phyloP scores from a whole-genome alignment of 371 early-diverging fungal species.

The Circinella minor region DNA sequence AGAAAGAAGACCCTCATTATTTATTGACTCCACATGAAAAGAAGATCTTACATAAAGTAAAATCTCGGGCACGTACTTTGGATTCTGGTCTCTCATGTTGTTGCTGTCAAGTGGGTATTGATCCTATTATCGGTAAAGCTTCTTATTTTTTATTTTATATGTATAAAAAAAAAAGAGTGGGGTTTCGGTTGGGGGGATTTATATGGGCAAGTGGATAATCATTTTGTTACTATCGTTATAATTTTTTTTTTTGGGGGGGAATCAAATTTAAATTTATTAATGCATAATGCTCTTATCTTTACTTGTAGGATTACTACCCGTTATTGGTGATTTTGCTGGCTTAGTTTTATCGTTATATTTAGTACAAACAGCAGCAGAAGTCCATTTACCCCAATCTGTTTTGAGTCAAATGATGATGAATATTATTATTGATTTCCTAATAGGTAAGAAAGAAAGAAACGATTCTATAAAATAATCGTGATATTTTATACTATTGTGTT shows the following conservation, averaged over 20 bases:
- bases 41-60: constrained; percentile 25
- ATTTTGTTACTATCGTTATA: too few species aligned
- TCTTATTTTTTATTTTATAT: neutral
- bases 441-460: constrained; percentile 1
- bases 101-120: constrained; percentile 31
- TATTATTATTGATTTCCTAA: constrained; percentile 35
- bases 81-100: constrained; percentile 32
- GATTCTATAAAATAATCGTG: too few species aligned
- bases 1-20: constrained; percentile 6
- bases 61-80: constrained; percentile 20
- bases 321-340: constrained; percentile 43
- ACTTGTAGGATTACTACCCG: constrained; percentile 28
- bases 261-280: neutral
- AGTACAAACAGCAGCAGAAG: constrained; percentile 24
- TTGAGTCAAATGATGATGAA: constrained; percentile 34
- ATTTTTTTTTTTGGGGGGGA: neutral
- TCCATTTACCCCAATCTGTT: constrained; percentile 24
- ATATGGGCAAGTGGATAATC: too few species aligned
- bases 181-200: too few species aligned
- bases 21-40: constrained; percentile 18
- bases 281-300: neutral
- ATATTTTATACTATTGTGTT: too few species aligned
- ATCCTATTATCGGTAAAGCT: constrained; percentile 34
- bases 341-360: constrained; percentile 26
- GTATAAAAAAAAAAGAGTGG: neutral